Evolutionary conservation across 176 grass and related monocot species (phyloP), one percentile per base, ranked within the genome.

Genomic region (Olyra latifolia): DNA sequence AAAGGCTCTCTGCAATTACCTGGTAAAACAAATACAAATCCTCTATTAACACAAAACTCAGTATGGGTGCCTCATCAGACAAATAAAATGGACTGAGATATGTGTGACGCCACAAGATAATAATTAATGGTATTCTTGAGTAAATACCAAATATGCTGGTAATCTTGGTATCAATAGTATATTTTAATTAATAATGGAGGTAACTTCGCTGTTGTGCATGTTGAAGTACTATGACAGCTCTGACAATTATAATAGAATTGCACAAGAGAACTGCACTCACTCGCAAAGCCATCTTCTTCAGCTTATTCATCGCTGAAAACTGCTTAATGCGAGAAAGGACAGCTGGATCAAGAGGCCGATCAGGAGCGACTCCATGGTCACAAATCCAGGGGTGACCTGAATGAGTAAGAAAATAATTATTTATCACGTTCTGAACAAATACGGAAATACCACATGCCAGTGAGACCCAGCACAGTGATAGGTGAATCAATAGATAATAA

Each of bases 221-320:
- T 62, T 43, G 35, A 68, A 84, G 70, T 57, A 84, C 40, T 75
- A n/a, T 48, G 7, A 71, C 5, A 24, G n/a, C 9, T 14, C 50
- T 16, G 7, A 40, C 16, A 38, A 52, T 38, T 77, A 71, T 12
- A 44, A 35, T 60, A 79, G 7, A 41, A 62, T 71, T 28, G 54
- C 5, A 39, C 17, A 71, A 78, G 71, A 22, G 0, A 70, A 63
- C 62, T 52, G 45, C 10, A 81, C 72, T 82, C 46, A 94, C 92
- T 80, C 84, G 76, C 62, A 94, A 87, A 84, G 92, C 92, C 89
- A 94, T 91, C 78, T 91, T 94, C 84, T 94, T 94, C 44, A 94
- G 74, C 72, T 94, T 94, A 80, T 94, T 94, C 89, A 89, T 94
- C 35, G 92, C 92, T 19, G 89, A 91, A 73, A 92, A 94, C 72